Evolutionary conservation across 2,329 filamentous ascomycete species (phyloP), one percentile per base, ranked within the genome.

Genomic region (Myriosclerotinia curreyana): DNA sequence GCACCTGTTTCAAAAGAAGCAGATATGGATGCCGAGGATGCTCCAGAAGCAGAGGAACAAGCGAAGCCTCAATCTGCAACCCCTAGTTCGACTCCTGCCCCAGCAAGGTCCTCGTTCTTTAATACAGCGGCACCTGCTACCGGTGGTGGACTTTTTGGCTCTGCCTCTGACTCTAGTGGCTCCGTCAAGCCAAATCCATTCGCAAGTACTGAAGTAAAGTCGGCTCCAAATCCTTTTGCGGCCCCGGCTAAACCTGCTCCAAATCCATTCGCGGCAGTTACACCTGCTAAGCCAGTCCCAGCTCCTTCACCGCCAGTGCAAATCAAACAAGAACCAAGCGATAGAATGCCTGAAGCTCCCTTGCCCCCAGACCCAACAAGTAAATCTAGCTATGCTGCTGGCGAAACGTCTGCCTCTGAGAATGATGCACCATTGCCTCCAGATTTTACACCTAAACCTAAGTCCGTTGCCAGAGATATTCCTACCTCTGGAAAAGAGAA

Each of bases 11-110:
- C 72, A 0, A 82, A 81, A 70, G 83, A 86, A 36, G 78, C 82
- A 64, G 81, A 83, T 54, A 86, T 86, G 83, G 72, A 74, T 59
- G 60, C 67, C n/a, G 72, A 72, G 20, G 70, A 70, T 31, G 46
- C 42, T 14, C 40, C 65, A 15, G 69, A 67, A 28, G 62, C 63
- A 66, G 65, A 64, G 28, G 56, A 65, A 40, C 17, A 62, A 8
- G 12, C 61, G 9, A 69, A 67, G 38, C 14, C 55, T 31, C 49
- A 66, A 14, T 68, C 70, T 15, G 70, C 68, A 15, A 72, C 70
- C 5, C 69, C 68, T 5, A 48, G 64, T 36, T 67, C 71, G 36
- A 73, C 69, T 34, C 70, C 71, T 38, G 68, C 69, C 17, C 64
- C 69, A 17, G 48, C 69, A 14, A 73, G 68, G 56, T 66, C 69